A percentile compares a stretch with the other conserved stretches of the same genome.
Evolutionary conservation across 2,329 filamentous ascomycete genomes (phyloP).

Genomic region (Penicillium sumatraense): DNA sequence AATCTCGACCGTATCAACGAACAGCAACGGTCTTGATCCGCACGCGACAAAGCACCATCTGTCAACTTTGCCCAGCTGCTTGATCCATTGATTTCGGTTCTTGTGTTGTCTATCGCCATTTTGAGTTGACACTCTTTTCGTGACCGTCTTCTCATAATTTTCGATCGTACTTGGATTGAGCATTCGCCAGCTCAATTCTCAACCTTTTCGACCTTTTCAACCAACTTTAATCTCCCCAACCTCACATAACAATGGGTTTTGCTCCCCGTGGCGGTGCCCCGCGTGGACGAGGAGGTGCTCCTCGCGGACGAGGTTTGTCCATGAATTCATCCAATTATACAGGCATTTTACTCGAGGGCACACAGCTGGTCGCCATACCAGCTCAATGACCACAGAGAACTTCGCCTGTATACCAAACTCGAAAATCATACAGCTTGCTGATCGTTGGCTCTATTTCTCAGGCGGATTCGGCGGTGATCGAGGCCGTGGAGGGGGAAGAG

Average conservation of each 20-base stretch:
- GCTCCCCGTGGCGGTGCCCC: conserved; percentile 32
- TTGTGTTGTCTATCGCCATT: conserved; percentile 14
- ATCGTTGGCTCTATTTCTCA: conserved; percentile 11
- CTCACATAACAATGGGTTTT: conserved; percentile 39
- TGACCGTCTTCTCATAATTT: conserved; percentile 14
- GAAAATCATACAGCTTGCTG: conserved; percentile 8
- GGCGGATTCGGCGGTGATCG: conserved; percentile 26
- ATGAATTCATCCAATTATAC: conserved; percentile 16
- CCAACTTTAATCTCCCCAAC: conserved; percentile 13
- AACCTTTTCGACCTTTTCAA: conserved; percentile 13
- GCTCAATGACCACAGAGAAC: neutral
- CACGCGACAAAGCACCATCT: conserved; percentile 32
- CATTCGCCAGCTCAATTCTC: conserved; percentile 28
- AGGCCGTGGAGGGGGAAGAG: conserved; percentile 45
- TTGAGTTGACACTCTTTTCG: conserved; percentile 18
- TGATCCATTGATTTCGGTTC: conserved; percentile 22
- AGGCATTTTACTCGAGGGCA: conserved; percentile 15
- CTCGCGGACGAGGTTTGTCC: conserved; percentile 30
- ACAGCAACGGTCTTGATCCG: conserved; percentile 41
- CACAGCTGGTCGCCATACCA: conserved; percentile 4
- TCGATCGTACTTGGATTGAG: conserved; percentile 23
- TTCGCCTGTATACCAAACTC: neutral
- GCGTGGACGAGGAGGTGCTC: conserved; percentile 14
- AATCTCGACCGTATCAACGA: conserved; percentile 46
- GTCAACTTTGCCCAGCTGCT: conserved; percentile 29